A percentile compares a stretch with the other conserved stretches of the same genome.
phyloP scores from a whole-genome alignment of 2,329 filamentous ascomycete species.

The Diaporthe aspalathi region DNA sequence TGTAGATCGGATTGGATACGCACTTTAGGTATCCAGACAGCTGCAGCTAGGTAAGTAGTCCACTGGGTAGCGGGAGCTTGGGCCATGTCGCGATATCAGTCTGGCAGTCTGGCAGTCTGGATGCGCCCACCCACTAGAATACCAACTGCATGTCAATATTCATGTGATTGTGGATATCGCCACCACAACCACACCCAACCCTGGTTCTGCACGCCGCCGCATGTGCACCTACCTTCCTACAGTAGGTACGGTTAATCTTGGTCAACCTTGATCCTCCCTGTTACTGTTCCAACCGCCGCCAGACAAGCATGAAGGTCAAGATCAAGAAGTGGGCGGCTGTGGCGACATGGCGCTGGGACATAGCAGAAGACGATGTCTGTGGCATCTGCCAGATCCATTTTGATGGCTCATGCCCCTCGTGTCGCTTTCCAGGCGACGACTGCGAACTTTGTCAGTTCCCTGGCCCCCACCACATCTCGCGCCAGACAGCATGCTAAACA shows the following conservation, averaged over 20 bases:
- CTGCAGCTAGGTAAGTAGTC: no score
- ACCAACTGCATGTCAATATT: background rate
- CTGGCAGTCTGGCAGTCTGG: no score
- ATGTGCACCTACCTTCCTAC: no score
- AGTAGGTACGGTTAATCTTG: no score
- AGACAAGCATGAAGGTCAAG: slow-evolving; percentile 85
- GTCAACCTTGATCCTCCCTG: no score
- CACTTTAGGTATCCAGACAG: background rate
- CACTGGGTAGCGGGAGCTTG: background rate
- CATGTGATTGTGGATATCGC: slow-evolving; percentile 28
- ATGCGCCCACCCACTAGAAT: background rate
- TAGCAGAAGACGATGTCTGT: slow-evolving; percentile 96
- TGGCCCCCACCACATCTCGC: background rate
- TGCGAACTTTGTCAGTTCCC: slow-evolving; percentile 82
- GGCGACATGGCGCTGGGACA: slow-evolving; percentile 97
- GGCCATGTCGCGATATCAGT: background rate
- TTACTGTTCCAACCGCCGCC: no score
- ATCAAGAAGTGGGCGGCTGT: slow-evolving; percentile 95
- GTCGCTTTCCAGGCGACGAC: slow-evolving; percentile 97
- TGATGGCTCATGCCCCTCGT: slow-evolving; percentile 96
- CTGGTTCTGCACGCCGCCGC: no score
- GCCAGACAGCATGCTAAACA: background rate
- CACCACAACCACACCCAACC: background rate
- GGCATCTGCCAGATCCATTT: slow-evolving; percentile 99
- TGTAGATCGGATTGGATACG: background rate